Conservation (phyloP, 2,329 filamentous ascomycete genomes). For the Pestalotiopsis sp. region DNA sequence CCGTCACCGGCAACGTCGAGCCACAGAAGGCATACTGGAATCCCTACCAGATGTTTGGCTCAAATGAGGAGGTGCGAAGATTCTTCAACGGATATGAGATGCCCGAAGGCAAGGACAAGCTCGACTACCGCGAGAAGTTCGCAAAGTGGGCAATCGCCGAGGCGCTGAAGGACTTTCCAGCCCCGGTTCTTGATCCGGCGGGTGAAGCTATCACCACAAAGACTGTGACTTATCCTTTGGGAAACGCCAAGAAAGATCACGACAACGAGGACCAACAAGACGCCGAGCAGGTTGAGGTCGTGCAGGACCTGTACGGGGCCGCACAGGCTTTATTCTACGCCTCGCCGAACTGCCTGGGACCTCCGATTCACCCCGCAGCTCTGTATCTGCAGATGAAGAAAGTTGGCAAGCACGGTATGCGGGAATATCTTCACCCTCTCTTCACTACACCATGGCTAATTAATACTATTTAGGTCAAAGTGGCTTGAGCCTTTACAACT, state of each 20-base stretch:
- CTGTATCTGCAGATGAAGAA: constrained; percentile 25
- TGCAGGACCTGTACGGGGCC: constrained; percentile 20
- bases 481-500: constrained; percentile 23
- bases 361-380: constrained; percentile 25
- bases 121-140: constrained; percentile 18
- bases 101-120: neutral
- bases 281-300: constrained; percentile 11
- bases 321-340: constrained; percentile 26
- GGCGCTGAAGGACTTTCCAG: constrained; percentile 16
- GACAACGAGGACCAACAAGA: constrained; percentile 4
- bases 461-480: constrained; percentile 14
- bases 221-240: neutral
- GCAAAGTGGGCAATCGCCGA: constrained; percentile 23
- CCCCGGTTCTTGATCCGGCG: constrained; percentile 17
- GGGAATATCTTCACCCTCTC: too few relatives aligned
- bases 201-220: constrained; percentile 23
- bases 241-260: neutral
- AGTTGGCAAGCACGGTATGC: constrained; percentile 25
- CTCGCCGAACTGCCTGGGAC: constrained; percentile 28
- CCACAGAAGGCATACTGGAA: neutral
- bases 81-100: constrained; percentile 2
- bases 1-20: neutral
- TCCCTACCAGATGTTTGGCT: neutral
- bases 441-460: neutral
- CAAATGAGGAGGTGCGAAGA: neutral